These are phyloP conservation scores for Posidonia oceanica DNA, from an alignment of 116 monocot species.

Conservation along the genomic window DNA sequence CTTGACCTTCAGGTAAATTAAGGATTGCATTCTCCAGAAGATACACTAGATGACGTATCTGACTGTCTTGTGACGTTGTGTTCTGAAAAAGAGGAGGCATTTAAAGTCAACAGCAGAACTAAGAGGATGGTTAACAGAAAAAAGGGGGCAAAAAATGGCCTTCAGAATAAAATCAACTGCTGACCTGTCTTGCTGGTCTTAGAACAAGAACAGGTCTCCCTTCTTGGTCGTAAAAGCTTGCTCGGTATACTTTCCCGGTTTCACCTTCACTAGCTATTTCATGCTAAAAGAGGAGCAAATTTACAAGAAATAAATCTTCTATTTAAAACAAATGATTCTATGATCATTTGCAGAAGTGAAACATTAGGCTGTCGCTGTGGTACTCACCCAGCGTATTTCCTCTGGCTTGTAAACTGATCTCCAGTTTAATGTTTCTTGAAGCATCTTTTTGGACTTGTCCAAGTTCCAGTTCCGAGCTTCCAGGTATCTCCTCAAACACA, in stretches of 20 bases:
- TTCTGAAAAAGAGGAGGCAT: slow-evolving; percentile 36
- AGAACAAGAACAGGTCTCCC: slow-evolving; percentile 75
- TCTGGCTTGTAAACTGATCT: slow-evolving; percentile 20
- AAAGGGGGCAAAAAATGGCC: background rate
- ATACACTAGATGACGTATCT: slow-evolving; percentile 67
- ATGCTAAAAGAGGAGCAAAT: slow-evolving; percentile 4
- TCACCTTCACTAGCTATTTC: slow-evolving; percentile 19
- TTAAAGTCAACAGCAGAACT: background rate
- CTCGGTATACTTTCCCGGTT: slow-evolving; percentile 23
- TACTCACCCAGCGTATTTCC: slow-evolving; percentile 24
- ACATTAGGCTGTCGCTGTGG: background rate
- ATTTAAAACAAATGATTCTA: background rate
- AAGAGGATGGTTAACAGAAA: background rate
- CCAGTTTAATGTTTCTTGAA: slow-evolving; percentile 20
- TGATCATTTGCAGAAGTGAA: background rate
- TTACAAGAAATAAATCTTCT: background rate
- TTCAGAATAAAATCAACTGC: background rate
- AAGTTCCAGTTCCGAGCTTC: slow-evolving; percentile 23
- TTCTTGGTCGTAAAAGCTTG: slow-evolving; percentile 49
- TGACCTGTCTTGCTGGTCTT: slow-evolving; percentile 56
- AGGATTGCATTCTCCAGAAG: slow-evolving; percentile 68
- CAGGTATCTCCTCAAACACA: slow-evolving; percentile 15
- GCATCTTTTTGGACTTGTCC: slow-evolving; percentile 20
- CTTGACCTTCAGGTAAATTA: slow-evolving; percentile 54
- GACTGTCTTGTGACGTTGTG: slow-evolving; percentile 56